Conservation (phyloP, 495 filamentous ascomycete species). For the Trichocladium uniseriatum region DNA sequence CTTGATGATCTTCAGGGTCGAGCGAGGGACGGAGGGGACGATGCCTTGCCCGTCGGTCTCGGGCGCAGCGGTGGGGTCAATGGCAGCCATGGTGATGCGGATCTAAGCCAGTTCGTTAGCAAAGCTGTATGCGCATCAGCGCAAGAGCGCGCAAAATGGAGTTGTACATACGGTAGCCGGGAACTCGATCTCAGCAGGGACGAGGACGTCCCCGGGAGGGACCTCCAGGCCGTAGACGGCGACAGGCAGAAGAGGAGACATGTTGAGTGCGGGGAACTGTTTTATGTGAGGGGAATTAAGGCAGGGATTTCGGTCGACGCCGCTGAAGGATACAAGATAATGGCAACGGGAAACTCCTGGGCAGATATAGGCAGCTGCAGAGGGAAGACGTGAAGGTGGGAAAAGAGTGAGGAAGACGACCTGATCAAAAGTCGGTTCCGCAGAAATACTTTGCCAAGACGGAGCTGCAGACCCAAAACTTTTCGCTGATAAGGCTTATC, state of each 20-base stretch:
- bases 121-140: neutral
- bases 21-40: slow-evolving; percentile 53
- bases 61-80: slow-evolving; percentile 75
- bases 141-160: neutral
- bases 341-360: neutral
- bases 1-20: slow-evolving; percentile 86
- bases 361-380: neutral
- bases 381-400: neutral
- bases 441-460: slow-evolving; percentile 14
- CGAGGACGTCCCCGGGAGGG: slow-evolving; percentile 64
- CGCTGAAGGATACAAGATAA: neutral
- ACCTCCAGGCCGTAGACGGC: slow-evolving; percentile 86
- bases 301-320: neutral
- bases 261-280: slow-evolving; percentile 13
- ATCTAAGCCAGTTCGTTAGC: slow-evolving; percentile 47
- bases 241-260: slow-evolving; percentile 48
- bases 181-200: slow-evolving; percentile 64
- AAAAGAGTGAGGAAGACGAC: neutral
- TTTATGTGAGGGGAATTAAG: neutral
- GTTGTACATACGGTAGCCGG: slow-evolving; percentile 68
- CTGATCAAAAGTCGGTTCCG: slow-evolving; percentile 5
- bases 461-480: slow-evolving; percentile 15
- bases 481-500: slow-evolving; percentile 24
- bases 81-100: slow-evolving; percentile 95
- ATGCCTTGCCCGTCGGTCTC: slow-evolving; percentile 55